Evolutionary conservation across 2,329 filamentous ascomycete species (phyloP).

Genomic region (Xylaria sp.): DNA sequence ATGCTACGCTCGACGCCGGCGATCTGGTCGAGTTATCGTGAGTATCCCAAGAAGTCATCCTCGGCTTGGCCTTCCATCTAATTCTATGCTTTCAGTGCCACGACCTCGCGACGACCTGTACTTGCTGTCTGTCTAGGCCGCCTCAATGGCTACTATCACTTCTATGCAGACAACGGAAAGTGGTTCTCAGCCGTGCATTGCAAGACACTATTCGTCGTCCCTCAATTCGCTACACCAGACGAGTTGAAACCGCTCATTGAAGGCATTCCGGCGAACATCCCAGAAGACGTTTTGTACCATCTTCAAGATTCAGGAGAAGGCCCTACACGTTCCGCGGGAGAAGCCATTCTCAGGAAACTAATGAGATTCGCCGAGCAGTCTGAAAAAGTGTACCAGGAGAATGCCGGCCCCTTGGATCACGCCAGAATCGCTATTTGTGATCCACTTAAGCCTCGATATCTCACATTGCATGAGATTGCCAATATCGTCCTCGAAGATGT

Average conservation of each 20-base stretch:
- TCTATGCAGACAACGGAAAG: constrained; percentile 49
- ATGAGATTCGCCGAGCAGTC: constrained; percentile 39
- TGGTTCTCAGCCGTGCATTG: constrained; percentile 43
- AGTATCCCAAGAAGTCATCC: background rate
- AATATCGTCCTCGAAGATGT: constrained; percentile 37
- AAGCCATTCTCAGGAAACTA: constrained; percentile 44
- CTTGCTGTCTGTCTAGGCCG: constrained; percentile 50
- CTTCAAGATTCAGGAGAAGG: constrained; percentile 37
- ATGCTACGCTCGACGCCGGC: constrained; percentile 36
- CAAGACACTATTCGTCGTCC: constrained; percentile 46
- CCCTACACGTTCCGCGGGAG: constrained; percentile 41
- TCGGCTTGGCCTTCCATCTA: constrained; percentile 5
- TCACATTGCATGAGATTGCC: constrained; percentile 49
- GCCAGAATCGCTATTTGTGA: constrained; percentile 40
- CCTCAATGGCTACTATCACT: constrained; percentile 47
- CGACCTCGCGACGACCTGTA: constrained; percentile 41
- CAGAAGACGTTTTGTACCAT: constrained; percentile 31
- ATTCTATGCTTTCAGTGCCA: constrained; percentile 24
- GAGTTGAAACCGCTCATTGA: constrained; percentile 41
- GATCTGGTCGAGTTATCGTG: constrained; percentile 49
- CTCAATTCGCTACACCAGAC: constrained; percentile 38
- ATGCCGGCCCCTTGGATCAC: constrained; percentile 44
- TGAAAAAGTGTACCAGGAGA: constrained; percentile 42
- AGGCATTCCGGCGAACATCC: constrained; percentile 33
- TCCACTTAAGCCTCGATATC: constrained; percentile 36